These are phyloP conservation scores for Candida piceae DNA, from an alignment of 805 yeast genomes.

Conservation along the genomic window DNA sequence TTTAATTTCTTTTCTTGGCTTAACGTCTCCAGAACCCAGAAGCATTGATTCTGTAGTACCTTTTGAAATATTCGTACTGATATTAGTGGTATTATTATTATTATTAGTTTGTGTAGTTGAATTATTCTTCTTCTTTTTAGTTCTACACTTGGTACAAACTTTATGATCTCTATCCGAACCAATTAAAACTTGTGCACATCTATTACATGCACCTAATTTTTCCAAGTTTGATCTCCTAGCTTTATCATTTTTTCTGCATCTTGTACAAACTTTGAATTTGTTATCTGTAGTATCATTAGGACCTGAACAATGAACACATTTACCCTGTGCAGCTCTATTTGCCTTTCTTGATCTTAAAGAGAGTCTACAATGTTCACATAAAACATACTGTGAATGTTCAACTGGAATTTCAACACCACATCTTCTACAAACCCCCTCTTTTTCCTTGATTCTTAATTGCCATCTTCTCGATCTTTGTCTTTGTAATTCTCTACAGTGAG, in stretches of 20 bases:
- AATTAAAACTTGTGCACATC: constrained; percentile 51
- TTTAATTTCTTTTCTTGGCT: no score
- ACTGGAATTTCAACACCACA: constrained; percentile 53
- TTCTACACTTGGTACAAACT: constrained; percentile 51
- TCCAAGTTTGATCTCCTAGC: constrained; percentile 52
- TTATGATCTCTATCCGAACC: constrained; percentile 48
- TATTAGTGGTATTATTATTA: neutral
- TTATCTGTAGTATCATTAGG: constrained; percentile 42
- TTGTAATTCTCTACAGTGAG: constrained; percentile 61
- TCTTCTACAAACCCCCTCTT: constrained; percentile 58
- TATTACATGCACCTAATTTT: constrained; percentile 53
- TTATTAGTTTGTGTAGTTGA: no score
- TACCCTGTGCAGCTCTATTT: constrained; percentile 54
- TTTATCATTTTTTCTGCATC: constrained; percentile 61
- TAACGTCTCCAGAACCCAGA: no score
- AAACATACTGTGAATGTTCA: constrained; percentile 47
- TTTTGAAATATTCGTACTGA: neutral
- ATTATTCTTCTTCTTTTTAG: constrained; percentile 42
- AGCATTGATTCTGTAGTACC: no score
- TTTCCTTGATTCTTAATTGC: constrained; percentile 57
- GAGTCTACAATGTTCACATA: constrained; percentile 57
- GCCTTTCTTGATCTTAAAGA: constrained; percentile 52
- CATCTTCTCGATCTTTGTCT: constrained; percentile 59
- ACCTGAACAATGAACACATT: constrained; percentile 66
- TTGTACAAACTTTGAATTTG: constrained; percentile 56